Evolutionary conservation across 2,329 filamentous ascomycete genomes (phyloP), one percentile per base, ranked within the genome.

Genomic region (Stagonosporopsis vannaccii): DNA sequence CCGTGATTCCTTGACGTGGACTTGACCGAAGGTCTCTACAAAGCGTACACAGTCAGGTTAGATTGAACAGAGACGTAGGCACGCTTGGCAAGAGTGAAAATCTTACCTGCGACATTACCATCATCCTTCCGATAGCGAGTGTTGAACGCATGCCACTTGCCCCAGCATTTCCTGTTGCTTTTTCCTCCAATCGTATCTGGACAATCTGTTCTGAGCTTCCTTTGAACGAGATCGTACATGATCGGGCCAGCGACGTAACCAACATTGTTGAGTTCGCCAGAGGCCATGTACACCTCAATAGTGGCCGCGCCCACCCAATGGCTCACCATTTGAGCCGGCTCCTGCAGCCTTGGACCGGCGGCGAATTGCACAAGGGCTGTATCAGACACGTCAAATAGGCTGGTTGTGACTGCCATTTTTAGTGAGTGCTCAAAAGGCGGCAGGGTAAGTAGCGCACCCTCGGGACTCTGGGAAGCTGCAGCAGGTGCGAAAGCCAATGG

Each of bases 211-310:
- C 4, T n/a, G 12, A 56, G 42, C 1, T 4, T 28, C 12, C 19
- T 3, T n/a, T 25, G 45, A 19, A 56, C 20, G 2, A 20, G 20
- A 20, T 17, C 15, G 19, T 51, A 56, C 2, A 51, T 28, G 2
- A 7, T 23, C 0, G 53, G 25, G 3, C 53, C 53, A 7, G 47
- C 46, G 23, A 56, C 20, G 9, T 50, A 36, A 11, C 51, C 51
- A 19, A 47, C 30, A 11, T 32, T 46, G 33, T 43, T 35, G 2
- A 23, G 11, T 2, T 15, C 0, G 20, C 28, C 22, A 3, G 41
- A 45, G 8, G 13, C 5, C 28, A 56, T 36, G 17, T 37, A 46
- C 8, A 56, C 37, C 19, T 56, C 47, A 15, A 56, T 8, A 2
- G 47, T 47, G 1, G 46, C 46, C 6, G 20, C 4, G 13, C 53